phyloP scores from a whole-genome alignment of 129 eudicot species.

The Smallanthus sonchifolius region DNA sequence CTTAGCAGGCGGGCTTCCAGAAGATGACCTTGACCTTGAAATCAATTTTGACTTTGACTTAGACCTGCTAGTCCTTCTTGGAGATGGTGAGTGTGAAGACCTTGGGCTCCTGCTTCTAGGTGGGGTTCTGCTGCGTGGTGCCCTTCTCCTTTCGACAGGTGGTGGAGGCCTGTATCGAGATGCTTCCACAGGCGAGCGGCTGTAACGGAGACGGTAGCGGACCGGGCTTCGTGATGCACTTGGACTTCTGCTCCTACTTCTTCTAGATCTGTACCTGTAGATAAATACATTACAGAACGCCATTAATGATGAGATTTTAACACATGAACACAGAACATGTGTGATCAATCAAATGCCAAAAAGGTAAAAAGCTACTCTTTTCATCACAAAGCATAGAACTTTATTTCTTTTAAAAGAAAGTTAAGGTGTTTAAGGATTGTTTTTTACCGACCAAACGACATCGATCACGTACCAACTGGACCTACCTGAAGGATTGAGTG shows the following conservation, averaged over 20 bases:
- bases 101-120: conserved; percentile 52
- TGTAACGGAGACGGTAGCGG: conserved; percentile 80
- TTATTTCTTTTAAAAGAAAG: neutral
- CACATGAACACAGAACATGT: neutral
- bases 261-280: conserved; percentile 79
- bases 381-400: neutral
- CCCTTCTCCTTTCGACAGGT: conserved; percentile 58
- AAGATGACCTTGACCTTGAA: conserved; percentile 44
- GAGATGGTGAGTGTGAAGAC: conserved; percentile 54
- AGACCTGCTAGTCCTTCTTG: conserved; percentile 37
- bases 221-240: conserved; percentile 81
- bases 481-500: too few relatives aligned
- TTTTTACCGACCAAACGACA: too few relatives aligned
- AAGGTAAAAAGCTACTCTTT: too few relatives aligned
- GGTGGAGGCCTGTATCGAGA: conserved; percentile 74
- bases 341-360: neutral
- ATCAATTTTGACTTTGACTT: conserved; percentile 34
- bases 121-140: conserved; percentile 35
- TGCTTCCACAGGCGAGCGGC: conserved; percentile 64
- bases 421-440: neutral
- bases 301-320: neutral
- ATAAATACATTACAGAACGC: neutral
- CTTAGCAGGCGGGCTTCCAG: conserved; percentile 70
- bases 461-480: too few relatives aligned
- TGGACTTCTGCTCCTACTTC: conserved; percentile 80